phyloP scores from a whole-genome alignment of 148 eudicot species.

The Heliosperma pusillum region DNA sequence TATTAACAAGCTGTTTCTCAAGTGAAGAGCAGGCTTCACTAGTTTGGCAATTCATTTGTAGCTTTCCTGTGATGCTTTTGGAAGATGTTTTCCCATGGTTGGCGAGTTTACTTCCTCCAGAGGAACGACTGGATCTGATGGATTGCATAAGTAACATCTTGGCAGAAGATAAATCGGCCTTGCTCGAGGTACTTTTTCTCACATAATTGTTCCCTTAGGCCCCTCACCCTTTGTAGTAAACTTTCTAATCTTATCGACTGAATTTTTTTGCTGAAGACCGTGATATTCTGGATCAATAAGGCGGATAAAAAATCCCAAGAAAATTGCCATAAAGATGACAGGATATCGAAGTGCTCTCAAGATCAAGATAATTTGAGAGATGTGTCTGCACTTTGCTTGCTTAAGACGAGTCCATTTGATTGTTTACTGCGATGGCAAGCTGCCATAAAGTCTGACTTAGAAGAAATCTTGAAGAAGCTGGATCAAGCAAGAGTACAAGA shows the following conservation, averaged over 20 bases:
- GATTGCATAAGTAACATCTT: slow-evolving; percentile 51
- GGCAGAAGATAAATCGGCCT: slow-evolving; percentile 43
- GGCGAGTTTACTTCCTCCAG: slow-evolving; percentile 50
- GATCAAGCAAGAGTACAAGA: slow-evolving; percentile 38
- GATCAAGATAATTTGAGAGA: slow-evolving; percentile 34
- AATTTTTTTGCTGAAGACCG: slow-evolving; percentile 43
- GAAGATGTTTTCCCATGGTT: slow-evolving; percentile 81
- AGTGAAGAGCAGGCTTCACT: slow-evolving; percentile 72
- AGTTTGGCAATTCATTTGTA: slow-evolving; percentile 80
- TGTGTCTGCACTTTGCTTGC: slow-evolving; percentile 21
- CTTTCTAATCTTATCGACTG: slow-evolving; percentile 19
- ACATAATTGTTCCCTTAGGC: background rate
- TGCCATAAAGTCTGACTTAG: slow-evolving; percentile 52
- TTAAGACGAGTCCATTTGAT: slow-evolving; percentile 35
- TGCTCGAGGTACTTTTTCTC: slow-evolving; percentile 54
- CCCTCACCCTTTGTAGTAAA: slow-evolving; percentile 14
- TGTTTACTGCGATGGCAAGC: slow-evolving; percentile 62
- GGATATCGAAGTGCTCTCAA: slow-evolving; percentile 30
- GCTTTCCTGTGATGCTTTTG: slow-evolving; percentile 66
- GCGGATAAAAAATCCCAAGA: slow-evolving; percentile 26
- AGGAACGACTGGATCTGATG: slow-evolving; percentile 52
- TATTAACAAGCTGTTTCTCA: slow-evolving; percentile 55
- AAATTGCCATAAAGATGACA: slow-evolving; percentile 21
- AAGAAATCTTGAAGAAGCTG: slow-evolving; percentile 49
- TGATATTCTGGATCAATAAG: slow-evolving; percentile 61